Evolutionary conservation across 2,329 filamentous ascomycete genomes (phyloP).

Genomic region (Penicillium sp.): DNA sequence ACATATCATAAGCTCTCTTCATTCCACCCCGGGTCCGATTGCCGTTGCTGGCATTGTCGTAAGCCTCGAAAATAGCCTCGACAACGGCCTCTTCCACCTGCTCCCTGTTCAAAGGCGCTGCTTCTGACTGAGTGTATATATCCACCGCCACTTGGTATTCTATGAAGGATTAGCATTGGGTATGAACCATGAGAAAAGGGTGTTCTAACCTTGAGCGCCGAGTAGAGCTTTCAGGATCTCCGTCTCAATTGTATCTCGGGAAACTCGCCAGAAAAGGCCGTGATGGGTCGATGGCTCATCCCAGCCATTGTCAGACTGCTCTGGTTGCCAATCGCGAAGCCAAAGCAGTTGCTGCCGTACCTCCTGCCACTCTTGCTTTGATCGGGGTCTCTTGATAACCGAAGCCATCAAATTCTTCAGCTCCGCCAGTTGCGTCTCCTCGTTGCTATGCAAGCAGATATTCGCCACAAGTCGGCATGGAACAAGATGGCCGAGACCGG

Average conservation of each 20-base stretch:
- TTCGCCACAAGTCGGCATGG: conserved; percentile 41
- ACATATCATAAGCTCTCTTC: conserved; percentile 57
- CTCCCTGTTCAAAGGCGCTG: conserved; percentile 36
- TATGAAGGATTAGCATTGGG: conserved; percentile 19
- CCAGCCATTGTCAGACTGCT: conserved; percentile 14
- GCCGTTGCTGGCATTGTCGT: conserved; percentile 63
- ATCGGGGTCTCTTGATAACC: conserved; percentile 41
- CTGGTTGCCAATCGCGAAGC: conserved; percentile 56
- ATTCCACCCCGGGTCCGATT: conserved; percentile 59
- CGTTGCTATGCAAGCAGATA: conserved; percentile 50
- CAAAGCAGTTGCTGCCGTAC: conserved; percentile 52
- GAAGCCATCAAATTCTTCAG: conserved; percentile 51
- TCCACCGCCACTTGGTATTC: conserved; percentile 41
- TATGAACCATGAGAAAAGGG: neutral
- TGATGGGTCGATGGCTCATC: conserved; percentile 33
- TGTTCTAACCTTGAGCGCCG: conserved; percentile 37
- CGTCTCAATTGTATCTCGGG: conserved; percentile 48
- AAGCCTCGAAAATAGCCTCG: conserved; percentile 50
- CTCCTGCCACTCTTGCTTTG: conserved; percentile 46
- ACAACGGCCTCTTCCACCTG: conserved; percentile 52
- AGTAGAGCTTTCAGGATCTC: conserved; percentile 55
- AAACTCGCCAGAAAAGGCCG: conserved; percentile 48
- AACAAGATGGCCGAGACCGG: conserved; percentile 36
- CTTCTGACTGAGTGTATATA: conserved; percentile 34
- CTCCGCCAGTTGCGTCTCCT: conserved; percentile 50